These are phyloP conservation scores for Salpingoeca rosetta DNA, from an alignment of 78 protist species.

Conservation along the genomic window DNA sequence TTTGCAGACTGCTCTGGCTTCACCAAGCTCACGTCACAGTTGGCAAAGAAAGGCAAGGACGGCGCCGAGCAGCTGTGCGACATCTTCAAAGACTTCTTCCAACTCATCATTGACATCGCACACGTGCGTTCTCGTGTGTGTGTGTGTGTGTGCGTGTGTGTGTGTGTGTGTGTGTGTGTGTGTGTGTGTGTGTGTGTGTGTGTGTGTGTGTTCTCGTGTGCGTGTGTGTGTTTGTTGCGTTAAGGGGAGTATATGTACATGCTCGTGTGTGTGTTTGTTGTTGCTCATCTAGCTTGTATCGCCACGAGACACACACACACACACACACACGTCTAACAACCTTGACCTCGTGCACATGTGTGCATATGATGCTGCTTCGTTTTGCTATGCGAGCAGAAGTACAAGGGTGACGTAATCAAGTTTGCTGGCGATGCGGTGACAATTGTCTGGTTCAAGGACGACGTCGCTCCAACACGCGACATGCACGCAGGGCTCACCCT, in stretches of 20 bases:
- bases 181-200: too few species aligned
- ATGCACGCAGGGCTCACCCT: too few species aligned
- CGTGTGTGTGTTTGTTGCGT: too few species aligned
- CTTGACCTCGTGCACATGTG: background rate
- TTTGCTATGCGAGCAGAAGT: background rate
- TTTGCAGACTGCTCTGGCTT: conserved; percentile 3
- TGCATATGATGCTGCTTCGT: background rate
- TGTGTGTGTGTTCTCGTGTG: too few species aligned
- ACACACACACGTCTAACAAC: background rate
- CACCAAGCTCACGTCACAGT: background rate
- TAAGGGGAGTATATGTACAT: too few species aligned
- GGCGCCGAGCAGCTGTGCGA: background rate
- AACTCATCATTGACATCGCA: background rate
- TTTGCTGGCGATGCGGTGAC: conserved; percentile 2
- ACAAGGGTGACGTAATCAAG: background rate
- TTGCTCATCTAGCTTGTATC: too few species aligned
- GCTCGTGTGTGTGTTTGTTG: too few species aligned
- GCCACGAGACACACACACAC: too few species aligned
- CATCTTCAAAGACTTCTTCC: conserved; percentile 1
- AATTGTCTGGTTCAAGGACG: background rate
- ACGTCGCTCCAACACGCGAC: background rate
- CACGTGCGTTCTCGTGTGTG: too few species aligned
- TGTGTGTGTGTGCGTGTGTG: too few species aligned
- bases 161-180: too few species aligned
- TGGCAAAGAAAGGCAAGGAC: background rate